A percentile compares a stretch with the other conserved stretches of the same genome.
Evolutionary conservation across 2,329 filamentous ascomycete genomes (phyloP).

Genomic region (Ascochyta pisi): DNA sequence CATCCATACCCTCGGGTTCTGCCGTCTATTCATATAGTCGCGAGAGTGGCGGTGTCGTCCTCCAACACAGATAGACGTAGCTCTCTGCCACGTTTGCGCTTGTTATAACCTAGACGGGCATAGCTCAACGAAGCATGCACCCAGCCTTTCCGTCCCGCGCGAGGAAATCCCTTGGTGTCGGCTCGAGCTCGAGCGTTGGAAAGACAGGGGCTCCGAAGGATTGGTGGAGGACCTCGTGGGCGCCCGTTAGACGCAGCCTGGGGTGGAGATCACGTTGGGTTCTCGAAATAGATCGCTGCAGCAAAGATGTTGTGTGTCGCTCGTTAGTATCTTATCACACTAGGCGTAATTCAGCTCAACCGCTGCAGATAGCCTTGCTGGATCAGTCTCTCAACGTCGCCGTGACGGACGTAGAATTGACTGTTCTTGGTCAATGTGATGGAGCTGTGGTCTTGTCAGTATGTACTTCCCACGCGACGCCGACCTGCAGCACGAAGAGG

Average conservation of each 20-base stretch:
- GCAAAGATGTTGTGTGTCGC: not conserved
- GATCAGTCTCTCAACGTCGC: slow-evolving; percentile 93
- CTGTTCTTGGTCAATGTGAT: slow-evolving; percentile 98
- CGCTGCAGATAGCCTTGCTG: slow-evolving; percentile 94
- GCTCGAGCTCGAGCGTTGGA: not conserved
- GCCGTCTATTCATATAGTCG: not conserved
- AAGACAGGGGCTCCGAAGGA: not conserved
- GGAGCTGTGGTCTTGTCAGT: slow-evolving; percentile 62
- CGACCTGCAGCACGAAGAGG: not conserved
- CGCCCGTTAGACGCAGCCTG: not conserved
- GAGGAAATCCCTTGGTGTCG: slow-evolving; percentile 10
- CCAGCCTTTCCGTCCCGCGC: not conserved
- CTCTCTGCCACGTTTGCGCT: not conserved
- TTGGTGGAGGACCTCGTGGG: slow-evolving; percentile 2
- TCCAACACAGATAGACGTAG: slow-evolving; percentile 5
- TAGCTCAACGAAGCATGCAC: slow-evolving; percentile 4
- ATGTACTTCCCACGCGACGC: not conserved
- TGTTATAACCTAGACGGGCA: not conserved
- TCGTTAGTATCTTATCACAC: too few species aligned
- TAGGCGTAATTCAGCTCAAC: slow-evolving; percentile 66
- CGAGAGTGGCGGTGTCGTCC: slow-evolving; percentile 4
- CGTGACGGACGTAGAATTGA: slow-evolving; percentile 95
- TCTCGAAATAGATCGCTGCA: slow-evolving; percentile 3
- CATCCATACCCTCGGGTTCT: not conserved
- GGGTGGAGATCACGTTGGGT: not conserved